These are phyloP conservation scores for Chlorella vulgaris DNA, from an alignment of 139 green algal species.

Conservation along the genomic window DNA sequence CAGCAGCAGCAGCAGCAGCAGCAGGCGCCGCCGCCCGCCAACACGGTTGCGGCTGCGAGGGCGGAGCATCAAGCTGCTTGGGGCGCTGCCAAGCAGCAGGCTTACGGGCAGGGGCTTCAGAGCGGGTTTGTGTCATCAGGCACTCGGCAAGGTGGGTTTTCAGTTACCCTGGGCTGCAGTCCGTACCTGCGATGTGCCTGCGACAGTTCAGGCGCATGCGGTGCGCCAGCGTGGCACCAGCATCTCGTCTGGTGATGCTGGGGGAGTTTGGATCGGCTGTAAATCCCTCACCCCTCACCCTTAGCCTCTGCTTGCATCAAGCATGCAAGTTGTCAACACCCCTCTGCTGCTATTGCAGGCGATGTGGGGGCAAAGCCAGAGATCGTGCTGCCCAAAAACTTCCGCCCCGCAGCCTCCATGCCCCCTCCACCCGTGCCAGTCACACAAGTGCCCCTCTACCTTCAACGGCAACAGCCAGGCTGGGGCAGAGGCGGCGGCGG, in stretches of 20 bases:
- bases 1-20: slow-evolving; percentile 14
- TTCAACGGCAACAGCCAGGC: slow-evolving; percentile 45
- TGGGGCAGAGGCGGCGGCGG: neutral
- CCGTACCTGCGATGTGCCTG: too few relatives aligned
- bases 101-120: slow-evolving; percentile 51
- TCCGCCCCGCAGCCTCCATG: neutral
- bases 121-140: slow-evolving; percentile 74
- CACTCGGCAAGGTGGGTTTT: slow-evolving; percentile 38
- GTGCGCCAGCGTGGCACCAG: too few relatives aligned
- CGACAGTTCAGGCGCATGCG: too few relatives aligned
- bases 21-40: neutral
- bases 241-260: too few relatives aligned
- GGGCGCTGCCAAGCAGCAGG: slow-evolving; percentile 39
- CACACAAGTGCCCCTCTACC: slow-evolving; percentile 65
- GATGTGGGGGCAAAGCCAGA: slow-evolving; percentile 53
- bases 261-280: too few relatives aligned
- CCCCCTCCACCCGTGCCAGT: slow-evolving; percentile 66
- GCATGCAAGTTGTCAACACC: neutral
- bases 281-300: too few relatives aligned
- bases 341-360: slow-evolving; percentile 22
- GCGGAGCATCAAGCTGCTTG: slow-evolving; percentile 31
- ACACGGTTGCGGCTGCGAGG: slow-evolving; percentile 9
- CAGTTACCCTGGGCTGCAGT: too few relatives aligned
- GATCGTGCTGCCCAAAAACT: slow-evolving; percentile 68
- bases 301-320: too few relatives aligned